Conservation (phyloP, 2,329 filamentous ascomycete species). For the Aureobasidium sp. region DNA sequence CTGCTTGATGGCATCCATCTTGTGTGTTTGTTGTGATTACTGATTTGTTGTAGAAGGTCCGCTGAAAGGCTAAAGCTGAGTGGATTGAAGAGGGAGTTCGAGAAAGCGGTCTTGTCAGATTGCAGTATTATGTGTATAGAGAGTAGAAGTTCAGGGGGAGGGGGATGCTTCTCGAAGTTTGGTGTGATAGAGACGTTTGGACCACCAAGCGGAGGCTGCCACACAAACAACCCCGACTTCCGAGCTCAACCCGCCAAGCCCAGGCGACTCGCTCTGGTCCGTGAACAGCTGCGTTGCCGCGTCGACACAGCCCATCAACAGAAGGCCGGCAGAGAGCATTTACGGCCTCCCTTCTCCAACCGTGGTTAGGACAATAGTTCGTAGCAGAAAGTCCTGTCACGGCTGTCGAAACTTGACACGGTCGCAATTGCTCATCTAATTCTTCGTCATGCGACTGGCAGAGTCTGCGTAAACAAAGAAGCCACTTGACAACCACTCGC, state of each 20-base stretch:
- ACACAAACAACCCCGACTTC: neutral
- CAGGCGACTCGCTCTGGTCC: neutral
- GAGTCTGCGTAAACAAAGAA: neutral
- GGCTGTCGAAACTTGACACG: neutral
- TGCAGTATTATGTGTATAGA: slow-evolving; percentile 10
- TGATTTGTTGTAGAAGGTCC: neutral
- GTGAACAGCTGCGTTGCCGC: slow-evolving; percentile 1
- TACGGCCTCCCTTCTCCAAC: slow-evolving; percentile 8
- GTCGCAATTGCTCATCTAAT: neutral
- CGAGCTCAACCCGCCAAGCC: neutral
- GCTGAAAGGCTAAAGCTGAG: neutral
- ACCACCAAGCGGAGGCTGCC: slow-evolving; percentile 7
- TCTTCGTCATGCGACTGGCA: neutral
- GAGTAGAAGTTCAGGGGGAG: slow-evolving; percentile 8
- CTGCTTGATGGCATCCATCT: slow-evolving; percentile 40
- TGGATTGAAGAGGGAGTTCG: neutral
- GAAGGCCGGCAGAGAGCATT: neutral
- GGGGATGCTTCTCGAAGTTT: slow-evolving; percentile 9
- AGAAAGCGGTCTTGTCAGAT: neutral
- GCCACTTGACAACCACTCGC: neutral
- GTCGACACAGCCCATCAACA: slow-evolving; percentile 10
- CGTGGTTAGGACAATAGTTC: neutral
- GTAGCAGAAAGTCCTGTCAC: slow-evolving; percentile 1
- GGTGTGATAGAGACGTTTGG: slow-evolving; percentile 16
- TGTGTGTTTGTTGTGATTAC: slow-evolving; percentile 10